Conservation (phyloP, 2,329 filamentous ascomycete species). For the Cordyceps militaris region DNA sequence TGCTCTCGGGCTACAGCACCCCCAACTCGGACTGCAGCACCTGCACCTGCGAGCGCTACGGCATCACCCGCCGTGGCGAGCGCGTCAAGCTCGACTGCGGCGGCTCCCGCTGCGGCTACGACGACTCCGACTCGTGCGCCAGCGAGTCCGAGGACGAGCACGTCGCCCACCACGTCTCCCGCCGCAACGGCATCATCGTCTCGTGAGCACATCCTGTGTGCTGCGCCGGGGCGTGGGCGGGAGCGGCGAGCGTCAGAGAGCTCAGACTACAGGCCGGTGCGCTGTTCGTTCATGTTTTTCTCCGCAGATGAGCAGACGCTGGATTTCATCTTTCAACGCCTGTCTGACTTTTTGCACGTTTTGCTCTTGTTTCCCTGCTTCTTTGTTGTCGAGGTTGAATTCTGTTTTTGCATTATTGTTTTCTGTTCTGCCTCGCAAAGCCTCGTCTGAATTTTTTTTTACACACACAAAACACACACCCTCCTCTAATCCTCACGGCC, state of each 20-base stretch:
- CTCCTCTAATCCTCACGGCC: slow-evolving; percentile 18
- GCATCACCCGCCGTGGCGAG: slow-evolving; percentile 87
- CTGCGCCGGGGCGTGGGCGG: not conserved
- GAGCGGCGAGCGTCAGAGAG: not conserved
- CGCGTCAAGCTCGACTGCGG: slow-evolving; percentile 95
- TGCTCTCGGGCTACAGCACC: slow-evolving; percentile 70
- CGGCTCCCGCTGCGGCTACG: slow-evolving; percentile 78
- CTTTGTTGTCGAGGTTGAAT: slow-evolving; percentile 23
- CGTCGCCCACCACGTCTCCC: slow-evolving; percentile 42
- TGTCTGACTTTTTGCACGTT: slow-evolving; percentile 18
- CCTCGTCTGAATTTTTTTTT: slow-evolving; percentile 20
- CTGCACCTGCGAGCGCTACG: slow-evolving; percentile 94
- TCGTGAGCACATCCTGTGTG: slow-evolving; percentile 23
- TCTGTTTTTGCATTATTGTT: not conserved
- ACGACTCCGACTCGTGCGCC: slow-evolving; percentile 64
- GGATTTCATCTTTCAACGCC: slow-evolving; percentile 19
- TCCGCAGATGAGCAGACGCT: slow-evolving; percentile 17
- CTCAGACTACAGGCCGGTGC: slow-evolving; percentile 18
- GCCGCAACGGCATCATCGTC: slow-evolving; percentile 59
- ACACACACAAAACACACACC: not conserved
- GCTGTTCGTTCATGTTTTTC: not conserved
- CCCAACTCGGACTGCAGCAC: slow-evolving; percentile 67
- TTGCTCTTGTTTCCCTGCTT: slow-evolving; percentile 14
- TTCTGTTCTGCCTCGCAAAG: slow-evolving; percentile 15
- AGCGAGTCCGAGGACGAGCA: slow-evolving; percentile 39